A percentile compares a stretch with the other conserved stretches of the same genome.
Conservation (phyloP, 148 eudicot species). For the Cornus controversa region DNA sequence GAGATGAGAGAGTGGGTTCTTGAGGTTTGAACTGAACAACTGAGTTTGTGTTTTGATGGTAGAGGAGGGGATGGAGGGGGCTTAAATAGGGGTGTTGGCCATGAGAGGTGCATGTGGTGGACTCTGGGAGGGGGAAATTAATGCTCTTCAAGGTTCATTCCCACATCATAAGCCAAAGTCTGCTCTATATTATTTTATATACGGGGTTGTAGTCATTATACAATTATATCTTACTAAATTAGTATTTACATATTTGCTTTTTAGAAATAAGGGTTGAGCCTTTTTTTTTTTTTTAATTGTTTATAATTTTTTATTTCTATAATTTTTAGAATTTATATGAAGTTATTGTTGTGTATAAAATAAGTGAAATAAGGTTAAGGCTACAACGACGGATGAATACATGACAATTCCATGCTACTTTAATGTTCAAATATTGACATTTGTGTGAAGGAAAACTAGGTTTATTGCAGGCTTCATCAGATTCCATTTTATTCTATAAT, state of each 20-base stretch:
- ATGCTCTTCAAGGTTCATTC: conserved; percentile 13
- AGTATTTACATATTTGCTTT: too few relatives aligned
- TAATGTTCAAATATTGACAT: too few relatives aligned
- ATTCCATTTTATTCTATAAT: too few relatives aligned
- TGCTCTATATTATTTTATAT: neutral
- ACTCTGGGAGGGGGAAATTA: neutral
- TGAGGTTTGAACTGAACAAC: neutral
- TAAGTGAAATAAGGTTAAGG: too few relatives aligned
- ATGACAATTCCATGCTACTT: too few relatives aligned
- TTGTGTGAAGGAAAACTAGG: too few relatives aligned
- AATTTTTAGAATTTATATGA: too few relatives aligned
- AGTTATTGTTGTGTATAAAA: too few relatives aligned
- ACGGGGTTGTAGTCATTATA: neutral
- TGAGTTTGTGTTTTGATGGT: conserved; percentile 3
- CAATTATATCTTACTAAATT: too few relatives aligned
- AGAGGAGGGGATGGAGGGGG: conserved; percentile 16
- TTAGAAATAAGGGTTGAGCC: neutral
- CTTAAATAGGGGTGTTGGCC: conserved; percentile 22
- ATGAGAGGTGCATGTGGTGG: conserved; percentile 1
- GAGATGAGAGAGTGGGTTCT: neutral
- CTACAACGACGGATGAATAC: too few relatives aligned
- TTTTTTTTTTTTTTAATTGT: neutral
- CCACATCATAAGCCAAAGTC: conserved; percentile 23
- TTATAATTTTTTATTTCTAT: neutral
- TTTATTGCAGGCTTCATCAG: too few relatives aligned